Conservation (phyloP, 108 stramenopile genomes). For the Nitzschia sp. region DNA sequence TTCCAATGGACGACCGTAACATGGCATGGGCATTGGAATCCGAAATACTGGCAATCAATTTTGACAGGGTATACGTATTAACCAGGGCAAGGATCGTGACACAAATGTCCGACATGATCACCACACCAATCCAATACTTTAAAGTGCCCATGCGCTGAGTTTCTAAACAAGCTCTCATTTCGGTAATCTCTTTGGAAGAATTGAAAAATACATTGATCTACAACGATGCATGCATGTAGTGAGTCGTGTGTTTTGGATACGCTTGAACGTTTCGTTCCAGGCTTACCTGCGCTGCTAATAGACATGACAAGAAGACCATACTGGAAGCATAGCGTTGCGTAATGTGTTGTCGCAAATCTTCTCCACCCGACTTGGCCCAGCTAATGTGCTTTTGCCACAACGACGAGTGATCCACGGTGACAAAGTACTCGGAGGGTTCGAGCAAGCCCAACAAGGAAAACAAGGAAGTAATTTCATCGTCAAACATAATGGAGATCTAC, state of each 20-base stretch:
- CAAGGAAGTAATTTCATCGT: neutral
- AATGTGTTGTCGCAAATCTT: conserved; percentile 27
- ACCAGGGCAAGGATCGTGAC: conserved; percentile 44
- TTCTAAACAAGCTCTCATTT: conserved; percentile 18
- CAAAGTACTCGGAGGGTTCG: conserved; percentile 26
- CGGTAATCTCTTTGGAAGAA: conserved; percentile 18
- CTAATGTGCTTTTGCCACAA: conserved; percentile 27
- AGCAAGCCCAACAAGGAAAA: neutral
- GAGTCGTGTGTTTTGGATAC: too few relatives aligned
- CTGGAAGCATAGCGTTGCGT: conserved; percentile 39
- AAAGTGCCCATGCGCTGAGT: conserved; percentile 3
- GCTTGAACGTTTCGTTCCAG: too few relatives aligned
- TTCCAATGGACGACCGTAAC: conserved; percentile 44
- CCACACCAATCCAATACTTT: conserved; percentile 47
- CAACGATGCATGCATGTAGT: neutral
- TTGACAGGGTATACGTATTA: conserved; percentile 51
- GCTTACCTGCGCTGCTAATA: conserved; percentile 30
- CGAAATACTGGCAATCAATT: conserved; percentile 44
- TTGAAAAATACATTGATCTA: conserved; percentile 45
- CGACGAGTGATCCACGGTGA: conserved; percentile 16
- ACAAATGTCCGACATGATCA: conserved; percentile 33
- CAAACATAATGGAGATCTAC: conserved; percentile 4
- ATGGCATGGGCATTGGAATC: conserved; percentile 52
- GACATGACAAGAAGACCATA: conserved; percentile 50
- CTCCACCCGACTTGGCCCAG: conserved; percentile 26